Evolutionary conservation across 768 basidiomycete genomes (phyloP).

Genomic region (Ramaria rubella): DNA sequence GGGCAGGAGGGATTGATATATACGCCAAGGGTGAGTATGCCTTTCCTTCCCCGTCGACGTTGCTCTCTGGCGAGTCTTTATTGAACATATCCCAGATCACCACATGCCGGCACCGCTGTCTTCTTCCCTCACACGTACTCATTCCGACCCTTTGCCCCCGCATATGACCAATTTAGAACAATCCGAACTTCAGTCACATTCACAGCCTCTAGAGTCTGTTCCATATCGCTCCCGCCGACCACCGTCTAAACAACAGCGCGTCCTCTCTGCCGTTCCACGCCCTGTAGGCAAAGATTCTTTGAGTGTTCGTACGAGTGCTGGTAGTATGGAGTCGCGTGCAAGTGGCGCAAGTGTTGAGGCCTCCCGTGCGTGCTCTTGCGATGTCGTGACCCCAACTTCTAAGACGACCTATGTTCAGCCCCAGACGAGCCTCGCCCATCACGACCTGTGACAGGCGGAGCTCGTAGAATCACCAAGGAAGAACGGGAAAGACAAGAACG

Average conservation of each 20-base stretch:
- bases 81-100: neutral
- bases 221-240: slow-evolving; percentile 5
- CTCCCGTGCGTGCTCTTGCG: neutral
- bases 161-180: neutral
- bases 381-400: neutral
- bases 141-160: neutral
- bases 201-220: neutral
- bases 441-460: neutral
- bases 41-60: neutral
- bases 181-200: neutral
- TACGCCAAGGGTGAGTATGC: slow-evolving; percentile 2
- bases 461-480: slow-evolving; percentile 7
- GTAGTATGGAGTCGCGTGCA: slow-evolving; percentile 1
- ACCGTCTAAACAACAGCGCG: slow-evolving; percentile 8
- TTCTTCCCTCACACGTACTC: slow-evolving; percentile 4
- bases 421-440: neutral
- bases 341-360: neutral
- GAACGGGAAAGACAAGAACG: slow-evolving; percentile 7
- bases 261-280: slow-evolving; percentile 6
- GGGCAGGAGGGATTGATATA: neutral
- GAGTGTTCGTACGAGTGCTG: neutral
- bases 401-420: neutral
- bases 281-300: slow-evolving; percentile 3
- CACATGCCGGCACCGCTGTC: neutral
- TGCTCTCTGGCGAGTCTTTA: neutral